phyloP scores from a whole-genome alignment of 495 filamentous ascomycete genomes.

The Trichoderma orchidacearum region DNA sequence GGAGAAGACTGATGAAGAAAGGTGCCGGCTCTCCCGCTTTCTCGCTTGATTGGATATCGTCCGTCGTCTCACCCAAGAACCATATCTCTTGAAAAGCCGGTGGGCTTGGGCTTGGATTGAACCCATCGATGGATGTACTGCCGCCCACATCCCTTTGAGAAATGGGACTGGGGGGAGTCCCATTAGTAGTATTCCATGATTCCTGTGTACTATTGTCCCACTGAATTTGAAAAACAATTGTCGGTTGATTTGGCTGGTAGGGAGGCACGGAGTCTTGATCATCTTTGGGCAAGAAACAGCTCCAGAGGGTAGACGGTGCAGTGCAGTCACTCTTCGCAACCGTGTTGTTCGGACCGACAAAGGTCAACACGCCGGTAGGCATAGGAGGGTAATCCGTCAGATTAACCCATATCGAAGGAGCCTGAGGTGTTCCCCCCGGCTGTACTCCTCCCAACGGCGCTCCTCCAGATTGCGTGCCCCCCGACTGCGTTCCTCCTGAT shows the following conservation, averaged over 20 bases:
- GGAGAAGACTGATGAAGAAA: slow-evolving; percentile 47
- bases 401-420: slow-evolving; percentile 51
- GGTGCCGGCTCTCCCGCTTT: slow-evolving; percentile 55
- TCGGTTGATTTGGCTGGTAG: slow-evolving; percentile 51
- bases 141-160: neutral
- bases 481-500: no score
- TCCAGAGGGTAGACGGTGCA: slow-evolving; percentile 59
- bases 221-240: slow-evolving; percentile 65
- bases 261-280: slow-evolving; percentile 45
- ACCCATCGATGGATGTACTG: slow-evolving; percentile 10
- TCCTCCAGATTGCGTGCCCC: no score
- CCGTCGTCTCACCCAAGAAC: slow-evolving; percentile 77
- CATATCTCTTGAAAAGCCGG: slow-evolving; percentile 54
- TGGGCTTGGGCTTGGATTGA: slow-evolving; percentile 45
- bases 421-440: slow-evolving; percentile 15
- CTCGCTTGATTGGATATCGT: slow-evolving; percentile 43
- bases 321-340: slow-evolving; percentile 50
- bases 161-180: slow-evolving; percentile 13
- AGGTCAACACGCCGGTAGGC: slow-evolving; percentile 65
- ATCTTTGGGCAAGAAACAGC: slow-evolving; percentile 67
- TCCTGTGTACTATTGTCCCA: slow-evolving; percentile 57
- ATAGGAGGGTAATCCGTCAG: slow-evolving; percentile 77
- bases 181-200: slow-evolving; percentile 24
- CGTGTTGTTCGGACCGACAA: slow-evolving; percentile 50
- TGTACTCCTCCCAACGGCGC: no score